Conservation (phyloP, 2,329 filamentous ascomycete genomes). For the Metarhizium brunneum region DNA sequence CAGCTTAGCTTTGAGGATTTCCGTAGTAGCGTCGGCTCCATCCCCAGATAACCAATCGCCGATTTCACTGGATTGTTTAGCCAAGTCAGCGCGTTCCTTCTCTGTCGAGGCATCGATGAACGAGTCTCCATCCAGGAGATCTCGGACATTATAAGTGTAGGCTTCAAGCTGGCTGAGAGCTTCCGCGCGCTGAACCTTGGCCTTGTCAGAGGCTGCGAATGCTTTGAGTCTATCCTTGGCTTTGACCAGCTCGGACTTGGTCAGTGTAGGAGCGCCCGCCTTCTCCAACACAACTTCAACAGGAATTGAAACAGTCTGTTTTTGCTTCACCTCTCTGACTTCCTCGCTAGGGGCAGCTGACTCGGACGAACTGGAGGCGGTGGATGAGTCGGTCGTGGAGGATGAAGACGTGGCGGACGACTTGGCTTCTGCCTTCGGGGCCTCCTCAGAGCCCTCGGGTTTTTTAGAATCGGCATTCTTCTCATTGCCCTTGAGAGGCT, state of each 20-base stretch:
- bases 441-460: constrained; percentile 26
- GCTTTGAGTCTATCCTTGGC: constrained; percentile 65
- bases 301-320: constrained; percentile 46
- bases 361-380: constrained; percentile 26
- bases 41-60: constrained; percentile 91
- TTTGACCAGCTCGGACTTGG: constrained; percentile 38
- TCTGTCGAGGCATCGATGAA: constrained; percentile 66
- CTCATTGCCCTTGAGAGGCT: constrained; percentile 59
- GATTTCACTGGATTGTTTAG: constrained; percentile 56
- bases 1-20: constrained; percentile 66
- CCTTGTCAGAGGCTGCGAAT: constrained; percentile 78
- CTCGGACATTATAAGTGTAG: constrained; percentile 82
- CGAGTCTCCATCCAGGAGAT: constrained; percentile 66
- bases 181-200: constrained; percentile 71
- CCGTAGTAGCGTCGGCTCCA: constrained; percentile 64
- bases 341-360: constrained; percentile 31
- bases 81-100: constrained; percentile 56
- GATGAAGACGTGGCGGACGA: constrained; percentile 10
- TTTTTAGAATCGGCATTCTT: constrained; percentile 31
- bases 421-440: constrained; percentile 31
- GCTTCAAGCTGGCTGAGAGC: constrained; percentile 86
- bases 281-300: constrained; percentile 41
- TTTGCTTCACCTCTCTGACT: constrained; percentile 48
- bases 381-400: constrained; percentile 13
- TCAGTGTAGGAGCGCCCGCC: constrained; percentile 38